Evolutionary conservation across 441 rosid genomes (phyloP), one percentile per base, ranked within the genome.

Genomic region (Pelargonium australe): DNA sequence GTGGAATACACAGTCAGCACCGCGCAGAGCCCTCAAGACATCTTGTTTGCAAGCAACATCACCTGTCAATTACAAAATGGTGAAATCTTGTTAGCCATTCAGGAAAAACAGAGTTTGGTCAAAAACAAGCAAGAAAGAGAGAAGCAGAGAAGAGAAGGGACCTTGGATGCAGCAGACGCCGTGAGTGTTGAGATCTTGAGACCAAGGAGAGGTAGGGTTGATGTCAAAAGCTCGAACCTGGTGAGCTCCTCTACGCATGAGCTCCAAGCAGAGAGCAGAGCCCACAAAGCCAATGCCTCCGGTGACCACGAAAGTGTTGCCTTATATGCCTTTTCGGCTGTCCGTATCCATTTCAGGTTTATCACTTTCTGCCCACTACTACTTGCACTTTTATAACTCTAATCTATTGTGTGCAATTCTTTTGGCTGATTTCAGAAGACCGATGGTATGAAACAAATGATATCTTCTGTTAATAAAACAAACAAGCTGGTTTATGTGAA

Each of bases 261-360:
- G 87, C 73, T 93, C 97, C 67, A 85, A 72, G 74, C 97, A 93
- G 12, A 93, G 84, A 11, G 84, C 81, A 0, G 97, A 82, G 43
- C 98, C 96, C 51, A 89, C 87, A 75, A 86, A 85, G n/a, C 96
- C 95, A n/a, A 85, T 70, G 5, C 97, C 96, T 45, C 96, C 93
- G 0, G 93, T 88, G 23, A 91, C 95, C 19, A 80, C 87, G 66
- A 93, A 83, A 72, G 81, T 78, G 63, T 79, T 81, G 71, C 77
- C 88, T 71, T 88, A 81, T 57, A 90, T 85, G n/a, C 90, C 93
- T 76, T 78, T 87, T 68, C 85, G 87, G 70, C 87, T 90, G 75
- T 89, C 90, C 75, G 81, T 51, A 73, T 81, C 86, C 84, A 82
- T 82, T 69, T 49, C 55, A 14, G 9, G 2, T 13, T 49, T 3